phyloP scores from a whole-genome alignment of 495 filamentous ascomycete genomes.

The Penicillium canariense region DNA sequence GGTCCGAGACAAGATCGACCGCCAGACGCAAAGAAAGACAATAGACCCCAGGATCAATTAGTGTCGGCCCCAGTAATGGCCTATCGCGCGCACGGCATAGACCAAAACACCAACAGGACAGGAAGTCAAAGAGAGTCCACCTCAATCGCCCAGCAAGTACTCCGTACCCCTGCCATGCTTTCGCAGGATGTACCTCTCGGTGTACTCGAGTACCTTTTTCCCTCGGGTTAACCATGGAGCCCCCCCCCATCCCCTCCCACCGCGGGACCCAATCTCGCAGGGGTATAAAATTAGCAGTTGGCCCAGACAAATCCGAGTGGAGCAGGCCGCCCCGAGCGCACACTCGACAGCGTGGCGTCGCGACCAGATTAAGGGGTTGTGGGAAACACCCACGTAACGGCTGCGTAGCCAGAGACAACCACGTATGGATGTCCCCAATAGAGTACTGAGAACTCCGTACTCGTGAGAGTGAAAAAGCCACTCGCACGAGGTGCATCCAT shows the following conservation, averaged over 20 bases:
- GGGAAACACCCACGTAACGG: not conserved
- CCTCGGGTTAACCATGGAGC: not conserved
- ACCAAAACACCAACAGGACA: no score
- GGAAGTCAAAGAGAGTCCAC: no score
- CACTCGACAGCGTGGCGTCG: conserved; percentile 6
- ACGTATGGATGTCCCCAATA: not conserved
- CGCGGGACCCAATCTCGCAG: not conserved
- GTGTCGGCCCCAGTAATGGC: not conserved
- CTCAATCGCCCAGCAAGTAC: not conserved
- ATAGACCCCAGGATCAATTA: not conserved
- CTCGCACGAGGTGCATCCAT: no score
- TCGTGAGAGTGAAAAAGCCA: no score
- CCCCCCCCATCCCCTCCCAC: not conserved
- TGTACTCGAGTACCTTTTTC: not conserved
- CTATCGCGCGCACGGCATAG: no score
- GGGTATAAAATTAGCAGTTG: conserved; percentile 18
- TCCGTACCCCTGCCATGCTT: not conserved
- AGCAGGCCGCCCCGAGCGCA: not conserved
- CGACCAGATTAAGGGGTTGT: conserved; percentile 12
- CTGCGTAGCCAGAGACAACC: not conserved
- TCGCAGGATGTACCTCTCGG: not conserved
- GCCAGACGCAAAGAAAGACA: not conserved
- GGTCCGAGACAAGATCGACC: conserved; percentile 27
- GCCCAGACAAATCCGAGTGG: conserved; percentile 13
- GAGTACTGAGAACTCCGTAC: no score